A percentile compares a stretch with the other conserved stretches of the same genome.
Evolutionary conservation across 2,329 filamentous ascomycete species (phyloP).

Genomic region (Xylariaceae sp.): DNA sequence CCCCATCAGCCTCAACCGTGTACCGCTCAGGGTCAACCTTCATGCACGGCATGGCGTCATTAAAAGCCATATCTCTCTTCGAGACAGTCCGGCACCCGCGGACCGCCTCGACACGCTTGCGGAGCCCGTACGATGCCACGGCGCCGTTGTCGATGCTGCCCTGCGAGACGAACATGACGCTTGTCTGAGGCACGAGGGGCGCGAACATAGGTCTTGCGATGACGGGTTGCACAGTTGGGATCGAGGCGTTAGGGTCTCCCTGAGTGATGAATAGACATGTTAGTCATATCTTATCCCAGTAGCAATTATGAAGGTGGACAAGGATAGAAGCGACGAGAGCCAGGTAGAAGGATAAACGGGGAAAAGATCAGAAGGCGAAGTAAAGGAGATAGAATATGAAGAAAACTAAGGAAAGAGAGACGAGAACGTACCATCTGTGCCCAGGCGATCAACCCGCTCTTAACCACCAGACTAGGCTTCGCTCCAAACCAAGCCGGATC

Average conservation of each 20-base stretch:
- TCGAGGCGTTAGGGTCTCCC: constrained; percentile 78
- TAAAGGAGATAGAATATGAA: background rate
- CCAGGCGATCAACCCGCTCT: constrained; percentile 81
- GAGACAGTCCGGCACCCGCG: constrained; percentile 68
- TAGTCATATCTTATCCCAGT: no score
- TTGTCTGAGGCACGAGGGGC: constrained; percentile 64
- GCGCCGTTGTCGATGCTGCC: constrained; percentile 64
- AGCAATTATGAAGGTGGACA: background rate
- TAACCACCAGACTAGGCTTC: constrained; percentile 77
- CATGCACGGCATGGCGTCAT: constrained; percentile 80
- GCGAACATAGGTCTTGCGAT: constrained; percentile 85
- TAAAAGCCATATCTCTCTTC: constrained; percentile 89
- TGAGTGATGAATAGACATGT: no score
- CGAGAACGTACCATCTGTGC: constrained; percentile 68
- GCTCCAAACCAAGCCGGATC: constrained; percentile 79
- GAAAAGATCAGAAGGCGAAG: background rate
- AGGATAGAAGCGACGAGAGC: background rate
- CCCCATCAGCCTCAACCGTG: constrained; percentile 78
- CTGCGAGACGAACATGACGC: constrained; percentile 79
- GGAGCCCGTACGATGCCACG: constrained; percentile 68
- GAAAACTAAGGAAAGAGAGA: background rate
- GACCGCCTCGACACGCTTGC: constrained; percentile 77
- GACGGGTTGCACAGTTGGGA: constrained; percentile 83
- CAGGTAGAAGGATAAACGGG: background rate
- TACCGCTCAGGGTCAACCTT: constrained; percentile 89